Evolutionary conservation across 768 basidiomycete genomes (phyloP).

Genomic region (Kwoniella bestiolae): DNA sequence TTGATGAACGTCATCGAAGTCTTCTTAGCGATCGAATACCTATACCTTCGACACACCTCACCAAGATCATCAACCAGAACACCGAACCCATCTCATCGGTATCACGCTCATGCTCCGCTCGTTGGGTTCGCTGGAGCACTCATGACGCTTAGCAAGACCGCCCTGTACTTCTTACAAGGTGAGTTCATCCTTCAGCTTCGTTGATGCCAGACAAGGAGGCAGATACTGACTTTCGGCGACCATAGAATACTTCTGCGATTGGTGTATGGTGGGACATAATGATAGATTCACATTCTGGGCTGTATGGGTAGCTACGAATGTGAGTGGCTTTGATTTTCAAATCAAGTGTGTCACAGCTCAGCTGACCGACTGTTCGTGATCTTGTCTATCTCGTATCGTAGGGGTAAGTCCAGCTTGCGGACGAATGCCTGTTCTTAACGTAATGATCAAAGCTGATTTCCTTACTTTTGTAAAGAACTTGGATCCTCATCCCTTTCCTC

Average conservation of each 20-base stretch:
- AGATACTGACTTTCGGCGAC: neutral
- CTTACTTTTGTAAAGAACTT: constrained; percentile 65
- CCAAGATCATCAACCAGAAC: constrained; percentile 56
- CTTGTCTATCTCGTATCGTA: neutral
- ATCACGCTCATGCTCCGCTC: constrained; percentile 67
- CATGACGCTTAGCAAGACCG: constrained; percentile 86
- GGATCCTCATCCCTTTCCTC: constrained; percentile 73
- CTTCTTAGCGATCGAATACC: constrained; percentile 70
- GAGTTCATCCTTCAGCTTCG: constrained; percentile 59
- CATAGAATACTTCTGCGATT: constrained; percentile 56
- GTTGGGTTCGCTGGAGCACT: constrained; percentile 72
- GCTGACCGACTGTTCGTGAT: constrained; percentile 11
- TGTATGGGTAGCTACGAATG: constrained; percentile 78
- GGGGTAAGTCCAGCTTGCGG: too few species aligned
- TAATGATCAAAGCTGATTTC: neutral
- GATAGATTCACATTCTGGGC: constrained; percentile 61
- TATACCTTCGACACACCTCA: constrained; percentile 72
- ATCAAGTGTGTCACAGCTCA: too few species aligned
- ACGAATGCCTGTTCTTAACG: too few species aligned
- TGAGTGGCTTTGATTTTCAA: constrained; percentile 27
- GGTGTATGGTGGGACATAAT: constrained; percentile 79
- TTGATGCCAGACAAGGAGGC: neutral
- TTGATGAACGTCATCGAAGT: constrained; percentile 79
- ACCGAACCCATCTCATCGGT: constrained; percentile 17
- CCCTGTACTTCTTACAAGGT: constrained; percentile 80